Evolutionary conservation across 495 filamentous ascomycete genomes (phyloP).

Genomic region (Parmelia sp.): DNA sequence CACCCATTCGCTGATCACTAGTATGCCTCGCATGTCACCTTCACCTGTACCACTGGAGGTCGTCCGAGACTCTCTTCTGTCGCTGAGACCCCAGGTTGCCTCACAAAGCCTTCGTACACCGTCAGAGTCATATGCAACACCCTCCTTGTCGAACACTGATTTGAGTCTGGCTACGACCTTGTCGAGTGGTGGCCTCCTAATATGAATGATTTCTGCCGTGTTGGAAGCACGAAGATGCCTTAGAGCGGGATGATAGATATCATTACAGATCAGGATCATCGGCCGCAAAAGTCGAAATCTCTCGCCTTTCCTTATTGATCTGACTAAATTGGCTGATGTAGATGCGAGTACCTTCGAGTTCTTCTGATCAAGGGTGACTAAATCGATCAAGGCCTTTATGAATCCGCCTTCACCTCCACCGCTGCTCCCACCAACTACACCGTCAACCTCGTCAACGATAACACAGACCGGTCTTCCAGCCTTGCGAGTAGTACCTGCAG

Average conservation of each 20-base stretch:
- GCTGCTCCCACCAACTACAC: constrained; percentile 73
- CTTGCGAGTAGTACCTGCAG: constrained; percentile 57
- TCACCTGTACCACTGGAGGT: constrained; percentile 56
- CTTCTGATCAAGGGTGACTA: constrained; percentile 78
- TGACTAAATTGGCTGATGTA: constrained; percentile 31
- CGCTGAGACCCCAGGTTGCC: constrained; percentile 80
- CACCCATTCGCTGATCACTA: constrained; percentile 94
- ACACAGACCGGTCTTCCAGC: constrained; percentile 85
- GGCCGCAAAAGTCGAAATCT: constrained; percentile 80
- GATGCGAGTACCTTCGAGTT: constrained; percentile 49
- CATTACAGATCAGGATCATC: constrained; percentile 91
- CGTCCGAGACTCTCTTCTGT: constrained; percentile 51
- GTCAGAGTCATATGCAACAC: constrained; percentile 76
- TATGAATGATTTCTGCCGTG: constrained; percentile 84
- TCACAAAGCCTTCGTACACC: constrained; percentile 86
- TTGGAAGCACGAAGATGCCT: constrained; percentile 73
- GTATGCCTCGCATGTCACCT: constrained; percentile 84
- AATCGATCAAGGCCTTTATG: constrained; percentile 86
- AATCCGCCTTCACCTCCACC: constrained; percentile 75
- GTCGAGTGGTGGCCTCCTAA: constrained; percentile 80
- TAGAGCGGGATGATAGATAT: constrained; percentile 89
- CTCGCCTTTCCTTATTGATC: constrained; percentile 64
- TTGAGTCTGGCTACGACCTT: constrained; percentile 80
- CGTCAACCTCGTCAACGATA: constrained; percentile 93
- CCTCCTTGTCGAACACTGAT: constrained; percentile 76